These are phyloP conservation scores for Avicennia marina DNA, from an alignment of 257 asterid species.

Conservation along the genomic window DNA sequence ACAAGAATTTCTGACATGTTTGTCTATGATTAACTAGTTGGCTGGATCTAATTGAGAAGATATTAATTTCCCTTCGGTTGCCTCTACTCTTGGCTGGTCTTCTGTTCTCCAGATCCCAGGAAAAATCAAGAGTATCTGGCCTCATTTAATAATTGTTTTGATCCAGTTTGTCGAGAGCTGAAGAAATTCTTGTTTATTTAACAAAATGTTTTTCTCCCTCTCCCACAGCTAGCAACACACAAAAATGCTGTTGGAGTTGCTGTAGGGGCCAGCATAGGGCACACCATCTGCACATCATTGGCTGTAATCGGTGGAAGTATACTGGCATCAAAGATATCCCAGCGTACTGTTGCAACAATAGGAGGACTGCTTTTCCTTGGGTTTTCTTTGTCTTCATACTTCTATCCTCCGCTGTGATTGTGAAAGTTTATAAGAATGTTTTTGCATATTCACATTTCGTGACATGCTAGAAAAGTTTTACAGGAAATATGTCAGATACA, in stretches of 20 bases:
- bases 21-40: too few species aligned
- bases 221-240: conserved; percentile 83
- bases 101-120: too few species aligned
- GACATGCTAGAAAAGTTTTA: too few species aligned
- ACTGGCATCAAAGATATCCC: conserved; percentile 93
- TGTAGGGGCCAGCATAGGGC: conserved; percentile 76
- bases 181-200: neutral
- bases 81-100: too few species aligned
- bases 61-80: too few species aligned
- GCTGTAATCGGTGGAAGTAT: conserved; percentile 98
- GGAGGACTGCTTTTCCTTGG: conserved; percentile 95
- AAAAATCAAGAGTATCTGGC: too few species aligned
- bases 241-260: conserved; percentile 94
- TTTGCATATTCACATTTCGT: neutral
- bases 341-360: conserved; percentile 81
- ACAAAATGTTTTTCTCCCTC: neutral
- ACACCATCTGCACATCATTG: conserved; percentile 81
- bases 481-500: too few species aligned
- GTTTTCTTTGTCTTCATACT: conserved; percentile 80
- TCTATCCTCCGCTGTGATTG: conserved; percentile 75
- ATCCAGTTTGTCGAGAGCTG: too few species aligned
- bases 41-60: too few species aligned
- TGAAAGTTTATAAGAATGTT: conserved; percentile 22
- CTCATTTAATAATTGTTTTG: too few species aligned
- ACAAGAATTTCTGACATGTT: too few species aligned